phyloP scores from a whole-genome alignment of 768 basidiomycete genomes.

The Phlegmacium glaucopus region DNA sequence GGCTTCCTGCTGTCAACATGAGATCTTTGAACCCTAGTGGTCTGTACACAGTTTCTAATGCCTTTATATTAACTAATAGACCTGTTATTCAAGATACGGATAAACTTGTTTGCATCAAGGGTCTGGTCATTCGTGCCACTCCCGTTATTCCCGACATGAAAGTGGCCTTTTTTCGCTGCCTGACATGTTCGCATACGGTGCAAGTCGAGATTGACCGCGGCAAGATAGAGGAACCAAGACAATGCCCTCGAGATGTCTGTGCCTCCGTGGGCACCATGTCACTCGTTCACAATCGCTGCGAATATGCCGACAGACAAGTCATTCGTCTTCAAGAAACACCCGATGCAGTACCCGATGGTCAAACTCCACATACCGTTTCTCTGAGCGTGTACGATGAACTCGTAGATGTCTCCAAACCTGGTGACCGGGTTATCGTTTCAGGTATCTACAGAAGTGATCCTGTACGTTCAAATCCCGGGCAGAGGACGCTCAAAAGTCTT shows the following conservation, averaged over 20 bases:
- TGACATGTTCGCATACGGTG: conserved; percentile 91
- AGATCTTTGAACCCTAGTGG: conserved; percentile 91
- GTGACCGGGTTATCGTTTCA: conserved; percentile 85
- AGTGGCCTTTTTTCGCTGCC: conserved; percentile 96
- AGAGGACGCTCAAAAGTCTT: conserved; percentile 87
- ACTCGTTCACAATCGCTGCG: conserved; percentile 94
- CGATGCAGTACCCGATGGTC: conserved; percentile 96
- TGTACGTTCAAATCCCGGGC: conserved; percentile 91
- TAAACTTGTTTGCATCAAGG: conserved; percentile 96
- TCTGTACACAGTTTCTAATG: conserved; percentile 27
- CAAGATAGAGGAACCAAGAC: conserved; percentile 88
- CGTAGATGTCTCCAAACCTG: conserved; percentile 94
- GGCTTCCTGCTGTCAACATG: conserved; percentile 85
- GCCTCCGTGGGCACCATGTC: conserved; percentile 86
- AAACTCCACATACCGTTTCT: conserved; percentile 97
- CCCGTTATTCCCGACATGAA: conserved; percentile 99
- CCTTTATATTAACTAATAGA: neutral
- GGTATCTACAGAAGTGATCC: conserved; percentile 96
- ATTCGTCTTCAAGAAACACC: conserved; percentile 96
- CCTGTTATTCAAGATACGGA: conserved; percentile 73
- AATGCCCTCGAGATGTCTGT: conserved; percentile 94
- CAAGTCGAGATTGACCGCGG: conserved; percentile 98
- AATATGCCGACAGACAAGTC: conserved; percentile 94
- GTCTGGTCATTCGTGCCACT: conserved; percentile 94
- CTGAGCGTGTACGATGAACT: conserved; percentile 98